Percentiles rank a stretch among this genome's conserved stretches.
These are phyloP conservation scores for Cyamopsis tetragonoloba DNA, from an alignment of 306 rosid genomes.

Conservation along the genomic window DNA sequence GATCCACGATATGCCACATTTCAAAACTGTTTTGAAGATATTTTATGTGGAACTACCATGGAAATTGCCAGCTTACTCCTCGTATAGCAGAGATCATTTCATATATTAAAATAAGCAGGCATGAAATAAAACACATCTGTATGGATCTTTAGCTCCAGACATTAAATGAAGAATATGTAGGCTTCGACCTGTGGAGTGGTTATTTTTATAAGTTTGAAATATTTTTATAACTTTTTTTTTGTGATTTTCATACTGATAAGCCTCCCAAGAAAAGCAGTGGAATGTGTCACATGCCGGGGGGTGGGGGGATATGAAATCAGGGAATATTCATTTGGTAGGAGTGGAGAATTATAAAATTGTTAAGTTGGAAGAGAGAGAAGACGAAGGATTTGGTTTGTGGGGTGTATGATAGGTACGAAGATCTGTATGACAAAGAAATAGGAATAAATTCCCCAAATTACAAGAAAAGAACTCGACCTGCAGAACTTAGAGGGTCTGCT, in stretches of 20 bases:
- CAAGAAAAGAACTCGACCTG: too few relatives aligned
- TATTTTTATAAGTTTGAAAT: background rate
- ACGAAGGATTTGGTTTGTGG: background rate
- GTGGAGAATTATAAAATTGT: background rate
- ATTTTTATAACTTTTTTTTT: background rate
- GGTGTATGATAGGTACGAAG: background rate
- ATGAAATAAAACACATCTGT: slow-evolving; percentile 3
- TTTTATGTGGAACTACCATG: background rate
- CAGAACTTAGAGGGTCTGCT: too few relatives aligned
- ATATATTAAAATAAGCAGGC: slow-evolving; percentile 8
- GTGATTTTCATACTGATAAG: background rate
- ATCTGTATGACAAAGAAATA: too few relatives aligned
- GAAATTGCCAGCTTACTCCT: background rate
- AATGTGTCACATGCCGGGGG: background rate
- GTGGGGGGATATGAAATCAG: background rate
- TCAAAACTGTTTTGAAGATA: background rate
- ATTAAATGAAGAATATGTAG: slow-evolving; percentile 1
- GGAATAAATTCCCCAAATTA: too few relatives aligned
- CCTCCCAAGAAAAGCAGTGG: background rate
- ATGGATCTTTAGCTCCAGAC: background rate
- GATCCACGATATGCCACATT: slow-evolving; percentile 23
- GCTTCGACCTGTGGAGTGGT: background rate
- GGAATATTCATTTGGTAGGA: background rate
- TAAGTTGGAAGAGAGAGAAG: background rate
- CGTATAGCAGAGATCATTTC: background rate